A percentile compares a stretch with the other conserved stretches of the same genome.
These are phyloP conservation scores for Fusarium newnesense DNA, from an alignment of 2,329 filamentous ascomycete genomes.

Conservation along the genomic window DNA sequence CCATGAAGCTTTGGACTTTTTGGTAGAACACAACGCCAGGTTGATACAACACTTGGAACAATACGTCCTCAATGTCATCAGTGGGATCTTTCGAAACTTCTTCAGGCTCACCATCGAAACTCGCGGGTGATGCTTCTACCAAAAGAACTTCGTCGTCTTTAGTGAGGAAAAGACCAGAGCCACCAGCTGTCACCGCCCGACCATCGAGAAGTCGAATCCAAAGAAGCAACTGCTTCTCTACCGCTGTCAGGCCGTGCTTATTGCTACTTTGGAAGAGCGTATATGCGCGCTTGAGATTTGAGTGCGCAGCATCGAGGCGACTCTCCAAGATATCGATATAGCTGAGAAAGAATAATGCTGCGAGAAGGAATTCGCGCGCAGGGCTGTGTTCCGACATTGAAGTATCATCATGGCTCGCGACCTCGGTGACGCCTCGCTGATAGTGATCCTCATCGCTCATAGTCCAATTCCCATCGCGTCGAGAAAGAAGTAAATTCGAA, in stretches of 20 bases:
- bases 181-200: conserved; percentile 65
- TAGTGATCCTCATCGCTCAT: conserved; percentile 52
- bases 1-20: conserved; percentile 67
- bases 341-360: conserved; percentile 63
- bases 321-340: conserved; percentile 62
- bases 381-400: conserved; percentile 45
- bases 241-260: conserved; percentile 49
- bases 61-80: conserved; percentile 59
- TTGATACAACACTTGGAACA: conserved; percentile 66
- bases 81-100: conserved; percentile 37
- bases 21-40: conserved; percentile 67
- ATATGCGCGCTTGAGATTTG: conserved; percentile 61
- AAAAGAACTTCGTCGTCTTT: conserved; percentile 60
- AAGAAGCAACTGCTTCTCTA: conserved; percentile 61
- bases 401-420: conserved; percentile 40
- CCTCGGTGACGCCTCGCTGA: conserved; percentile 49
- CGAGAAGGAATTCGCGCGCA: conserved; percentile 56
- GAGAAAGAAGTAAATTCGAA: conserved; percentile 56
- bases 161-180: conserved; percentile 63
- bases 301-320: conserved; percentile 57
- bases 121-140: conserved; percentile 55
- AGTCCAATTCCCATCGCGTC: conserved; percentile 46
- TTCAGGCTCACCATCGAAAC: conserved; percentile 47
- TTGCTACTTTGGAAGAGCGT: conserved; percentile 55
- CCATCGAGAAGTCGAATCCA: conserved; percentile 67